These are phyloP conservation scores for Glycine tomentella DNA, from an alignment of 306 rosid species.

Conservation along the genomic window DNA sequence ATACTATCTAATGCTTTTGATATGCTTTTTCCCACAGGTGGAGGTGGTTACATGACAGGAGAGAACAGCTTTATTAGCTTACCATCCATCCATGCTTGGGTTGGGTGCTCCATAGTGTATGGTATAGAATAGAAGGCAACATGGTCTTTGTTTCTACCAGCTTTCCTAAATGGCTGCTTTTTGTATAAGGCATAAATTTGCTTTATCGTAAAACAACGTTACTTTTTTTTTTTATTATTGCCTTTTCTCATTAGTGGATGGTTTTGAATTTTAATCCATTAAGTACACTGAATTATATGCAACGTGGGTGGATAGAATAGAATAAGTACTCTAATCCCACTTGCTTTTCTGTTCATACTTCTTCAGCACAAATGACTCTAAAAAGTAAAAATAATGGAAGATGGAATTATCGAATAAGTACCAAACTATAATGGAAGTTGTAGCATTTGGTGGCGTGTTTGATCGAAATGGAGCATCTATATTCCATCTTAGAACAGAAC, in stretches of 20 bases:
- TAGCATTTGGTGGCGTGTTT: not conserved
- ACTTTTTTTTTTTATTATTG: not conserved
- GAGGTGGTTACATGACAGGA: conserved; percentile 91
- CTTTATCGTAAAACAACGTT: conserved; percentile 36
- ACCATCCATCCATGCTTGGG: conserved; percentile 38
- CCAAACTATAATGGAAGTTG: not conserved
- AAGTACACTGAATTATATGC: conserved; percentile 37
- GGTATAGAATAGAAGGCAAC: conserved; percentile 28
- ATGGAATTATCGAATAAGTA: conserved; percentile 22
- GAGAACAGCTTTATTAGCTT: conserved; percentile 77
- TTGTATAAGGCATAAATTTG: conserved; percentile 55
- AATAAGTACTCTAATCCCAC: conserved; percentile 37
- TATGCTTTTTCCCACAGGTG: conserved; percentile 61
- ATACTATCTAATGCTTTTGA: not conserved
- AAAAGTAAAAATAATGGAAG: conserved; percentile 22
- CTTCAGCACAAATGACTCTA: not conserved
- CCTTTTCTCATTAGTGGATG: conserved; percentile 39
- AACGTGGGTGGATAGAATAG: conserved; percentile 1
- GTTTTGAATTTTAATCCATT: conserved; percentile 37
- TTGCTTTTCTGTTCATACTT: conserved; percentile 1
- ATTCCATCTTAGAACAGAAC: not conserved
- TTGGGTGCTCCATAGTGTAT: conserved; percentile 20
- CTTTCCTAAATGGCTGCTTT: conserved; percentile 45
- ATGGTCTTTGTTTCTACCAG: conserved; percentile 37
- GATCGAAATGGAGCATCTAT: not conserved